Evolutionary conservation across 2,329 filamentous ascomycete species (phyloP), one percentile per base, ranked within the genome.

Genomic region (Fusarium nurragi): DNA sequence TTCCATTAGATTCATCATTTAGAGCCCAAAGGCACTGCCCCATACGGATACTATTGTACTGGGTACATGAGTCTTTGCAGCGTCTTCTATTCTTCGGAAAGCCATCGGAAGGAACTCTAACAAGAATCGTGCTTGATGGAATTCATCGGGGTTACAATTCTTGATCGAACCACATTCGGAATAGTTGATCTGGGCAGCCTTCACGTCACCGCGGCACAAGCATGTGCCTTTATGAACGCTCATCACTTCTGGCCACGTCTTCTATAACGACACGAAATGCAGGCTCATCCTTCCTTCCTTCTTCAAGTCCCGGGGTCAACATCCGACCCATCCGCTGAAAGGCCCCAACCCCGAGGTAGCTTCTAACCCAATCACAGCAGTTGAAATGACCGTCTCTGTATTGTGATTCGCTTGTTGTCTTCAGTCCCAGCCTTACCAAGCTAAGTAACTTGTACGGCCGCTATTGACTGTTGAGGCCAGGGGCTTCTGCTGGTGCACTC

Each of bases 301-400:
- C 28, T 59, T 46, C 32, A 12, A 34, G 50, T 22, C 44, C 26
- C 63, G 69, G 65, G 70, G 61, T 66, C 71, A 65, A 72, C 64
- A 73, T 71, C 70, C 70, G 70, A 57, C 54, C 60, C 55, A 54
- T 65, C 46, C 51, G 28, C 32, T 54, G 12, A 37, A 40, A n/a
- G 36, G 38, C 49, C 36, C 44, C 43, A 23, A 38, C 32, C 4
- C 40, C 45, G 41, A 44, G 44, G 32, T 36, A 28, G 16, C 23
- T 44, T 39, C 38, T 44, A n/a, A 46, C 28, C 73, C 74, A 76
- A 76, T 76, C 46, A 61, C 21, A 55, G 14, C 26, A 40, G 26
- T 34, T 48, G 57, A 72, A 72, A 76, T 76, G 75, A 75, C 71
- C 57, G 73, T 52, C 48, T 23, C 55, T 41, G 19, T 11, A 26